Evolutionary conservation across 352 stramenopile genomes (phyloP).

Genomic region (Vaucheria bursata): DNA sequence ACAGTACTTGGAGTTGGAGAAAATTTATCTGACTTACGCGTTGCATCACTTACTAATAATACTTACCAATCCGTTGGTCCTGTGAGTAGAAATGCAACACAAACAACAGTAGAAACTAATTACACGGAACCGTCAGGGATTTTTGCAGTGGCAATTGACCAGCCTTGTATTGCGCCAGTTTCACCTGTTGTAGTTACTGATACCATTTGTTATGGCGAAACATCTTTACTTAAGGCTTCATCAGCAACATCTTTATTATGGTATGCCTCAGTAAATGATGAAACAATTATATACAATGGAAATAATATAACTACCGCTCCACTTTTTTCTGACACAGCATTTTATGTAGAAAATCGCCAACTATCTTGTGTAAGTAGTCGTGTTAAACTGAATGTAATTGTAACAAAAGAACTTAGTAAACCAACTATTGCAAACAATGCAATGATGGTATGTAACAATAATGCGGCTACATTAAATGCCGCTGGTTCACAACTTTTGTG

Average conservation of each 20-base stretch:
- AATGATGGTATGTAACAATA: conserved; percentile 9
- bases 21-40: conserved; percentile 8
- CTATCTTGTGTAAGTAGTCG: conserved; percentile 7
- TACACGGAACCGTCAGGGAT: conserved; percentile 4
- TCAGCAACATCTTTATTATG: conserved; percentile 8
- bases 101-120: conserved; percentile 9
- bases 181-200: conserved; percentile 7
- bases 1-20: conserved; percentile 6
- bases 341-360: conserved; percentile 8
- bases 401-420: conserved; percentile 9
- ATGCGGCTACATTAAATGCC: conserved; percentile 6
- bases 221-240: conserved; percentile 8
- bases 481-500: conserved; percentile 6
- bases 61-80: conserved; percentile 5
- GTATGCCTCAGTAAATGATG: conserved; percentile 7
- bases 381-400: conserved; percentile 9
- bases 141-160: conserved; percentile 6
- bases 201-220: conserved; percentile 8
- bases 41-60: conserved; percentile 9
- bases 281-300: conserved; percentile 9
- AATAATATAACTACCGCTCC: conserved; percentile 8
- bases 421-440: conserved; percentile 7
- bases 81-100: conserved; percentile 7
- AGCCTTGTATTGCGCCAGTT: conserved; percentile 5
- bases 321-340: conserved; percentile 8